Evolutionary conservation across 2,329 filamentous ascomycete genomes (phyloP), one percentile per base, ranked within the genome.

Genomic region (Cadophora luteo-olivacea): DNA sequence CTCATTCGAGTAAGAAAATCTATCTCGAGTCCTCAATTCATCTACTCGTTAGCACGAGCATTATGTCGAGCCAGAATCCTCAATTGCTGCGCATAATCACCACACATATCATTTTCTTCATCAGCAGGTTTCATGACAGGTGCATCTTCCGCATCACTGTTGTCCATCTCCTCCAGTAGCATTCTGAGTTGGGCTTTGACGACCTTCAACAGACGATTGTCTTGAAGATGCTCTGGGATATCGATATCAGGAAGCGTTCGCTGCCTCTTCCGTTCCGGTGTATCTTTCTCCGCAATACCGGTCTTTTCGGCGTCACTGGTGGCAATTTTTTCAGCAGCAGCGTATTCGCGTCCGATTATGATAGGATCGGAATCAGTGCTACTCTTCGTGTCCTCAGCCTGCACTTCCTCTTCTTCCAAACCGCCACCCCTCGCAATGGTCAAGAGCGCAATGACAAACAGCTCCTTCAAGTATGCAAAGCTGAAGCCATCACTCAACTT

Each of bases 381-480:
- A 38, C 81, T 78, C 89, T 86, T 76, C 84, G 86, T 81, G 86
- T 86, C 70, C 89, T 86, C 64, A 82, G 80, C 45, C 85, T 81
- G 66, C 87, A 73, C 62, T 82, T 80, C 45, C 85, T 81, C 45
- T 85, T 81, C 68, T 87, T 73, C 58, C 29, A 45, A 19, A 14
- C 83, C 80, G 16, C 77, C 76, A 61, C 67, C 67, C 61, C 71
- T 64, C 45, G 70, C 89, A 67, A 91, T 85, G 1, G 84, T 83
- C 36, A 91, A 79, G 55, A 91, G 76, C 3, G 86, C 83, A 1
- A 88, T 86, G 0, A 91, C 86, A 76, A 91, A 91, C 0, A 87
- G 86, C 76, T 91, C 89, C 75, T 91, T 89, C 76, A 91, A 84
- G 74, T 91, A 91, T 0, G 89, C 89, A 75, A 91, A 91, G 72